Evolutionary conservation across 345 rosid genomes (phyloP), one percentile per base, ranked within the genome.

Genomic region (Garcia nutans): DNA sequence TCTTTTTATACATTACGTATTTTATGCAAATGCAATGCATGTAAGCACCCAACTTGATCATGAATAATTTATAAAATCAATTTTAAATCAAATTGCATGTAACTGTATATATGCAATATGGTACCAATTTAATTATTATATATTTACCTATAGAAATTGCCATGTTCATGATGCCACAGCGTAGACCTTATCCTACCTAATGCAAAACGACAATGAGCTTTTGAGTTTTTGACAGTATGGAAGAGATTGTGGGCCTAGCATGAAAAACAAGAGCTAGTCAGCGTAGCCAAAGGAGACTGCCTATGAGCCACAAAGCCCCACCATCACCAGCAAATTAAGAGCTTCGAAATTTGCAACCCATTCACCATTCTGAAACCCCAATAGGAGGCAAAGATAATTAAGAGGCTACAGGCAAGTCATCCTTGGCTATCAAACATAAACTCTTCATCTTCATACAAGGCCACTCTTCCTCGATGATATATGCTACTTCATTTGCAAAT

Each of bases 321-420:
- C 41, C 41, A 37, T 0, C 41, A 37, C 6, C 41, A 37, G 41
- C 42, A 13, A 12, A n/a, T n/a, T n/a, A n/a, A 19, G 47, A 77
- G 28, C 74, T 70, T 13, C 7, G 2, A 37, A 54, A 5, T 4
- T 19, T 4, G 12, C 3, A 2, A n/a, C 20, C 2, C 20, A 26
- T 6, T 10, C 10, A 3, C 13, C 2, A 2, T 2, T 3, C 6
- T 19, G 23, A 67, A 31, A 55, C 13, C 56, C 78, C 72, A 65
- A 11, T 28, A 28, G 22, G 19, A 60, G 26, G 16, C 15, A 3
- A 62, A 22, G 12, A 12, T 2, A 19, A 17, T n/a, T n/a, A n/a
- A n/a, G 20, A 71, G 69, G 81, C 76, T 16, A 62, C 73, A 84
- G 87, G 89, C 89, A 83, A 87, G 86, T 87, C 87, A 83, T 87